Percentiles rank a stretch among this genome's conserved stretches.
phyloP scores from a whole-genome alignment of 495 filamentous ascomycete species.

The Trichoderma asperelloides region DNA sequence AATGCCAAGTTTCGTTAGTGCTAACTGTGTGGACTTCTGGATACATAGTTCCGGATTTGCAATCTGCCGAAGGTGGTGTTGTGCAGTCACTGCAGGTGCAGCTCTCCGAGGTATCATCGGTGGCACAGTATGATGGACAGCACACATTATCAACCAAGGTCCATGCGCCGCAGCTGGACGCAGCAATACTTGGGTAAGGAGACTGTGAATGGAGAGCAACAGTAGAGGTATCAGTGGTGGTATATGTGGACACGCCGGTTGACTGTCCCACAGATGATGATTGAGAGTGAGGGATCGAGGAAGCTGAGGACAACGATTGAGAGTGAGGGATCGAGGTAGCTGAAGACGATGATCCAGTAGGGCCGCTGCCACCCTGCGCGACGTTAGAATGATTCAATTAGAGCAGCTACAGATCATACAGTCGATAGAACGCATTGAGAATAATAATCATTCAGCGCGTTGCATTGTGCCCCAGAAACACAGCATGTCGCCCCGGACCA shows the following conservation, averaged over 20 bases:
- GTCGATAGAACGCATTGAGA: neutral
- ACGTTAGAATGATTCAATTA: neutral
- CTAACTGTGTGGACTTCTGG: neutral
- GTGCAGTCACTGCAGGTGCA: neutral
- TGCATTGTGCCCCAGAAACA: neutral
- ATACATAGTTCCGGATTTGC: conserved; percentile 2
- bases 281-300: neutral
- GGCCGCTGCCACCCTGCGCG: neutral
- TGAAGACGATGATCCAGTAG: neutral
- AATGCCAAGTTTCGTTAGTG: neutral
- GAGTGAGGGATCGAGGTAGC: neutral
- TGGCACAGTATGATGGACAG: neutral
- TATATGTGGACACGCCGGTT: neutral
- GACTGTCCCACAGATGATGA: neutral
- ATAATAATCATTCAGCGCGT: neutral
- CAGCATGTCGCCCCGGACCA: neutral
- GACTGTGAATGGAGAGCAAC: neutral
- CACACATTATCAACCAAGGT: conserved; percentile 1
- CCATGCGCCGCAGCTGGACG: neutral
- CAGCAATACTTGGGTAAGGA: neutral
- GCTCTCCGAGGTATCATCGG: neutral
- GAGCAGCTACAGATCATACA: neutral
- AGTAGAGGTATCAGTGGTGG: neutral
- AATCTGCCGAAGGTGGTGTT: neutral
- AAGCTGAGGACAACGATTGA: neutral